Base-by-base conservation (phyloP, 306 rosid species). In the Carpinus fangiana region DNA sequence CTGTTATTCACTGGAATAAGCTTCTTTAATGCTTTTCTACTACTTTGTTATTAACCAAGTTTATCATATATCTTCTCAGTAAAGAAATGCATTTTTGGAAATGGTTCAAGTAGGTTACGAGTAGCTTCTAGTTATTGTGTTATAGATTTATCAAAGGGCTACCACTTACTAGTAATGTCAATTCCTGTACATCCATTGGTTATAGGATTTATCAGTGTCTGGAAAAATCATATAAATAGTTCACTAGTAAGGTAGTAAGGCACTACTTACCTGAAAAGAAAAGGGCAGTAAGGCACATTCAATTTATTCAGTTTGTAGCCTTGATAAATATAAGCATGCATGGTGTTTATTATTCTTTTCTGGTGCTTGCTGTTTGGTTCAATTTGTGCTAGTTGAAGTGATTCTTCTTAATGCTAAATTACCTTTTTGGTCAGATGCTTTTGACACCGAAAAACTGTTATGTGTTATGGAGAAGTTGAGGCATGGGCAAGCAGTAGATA, bases 401-500 rank as follows among this genome's bases (percentile, higher is more conserved):
- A 55, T 48, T 73, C 38, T 67, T 81, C 78, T 78, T 85, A 74
- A 79, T 48, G 41, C 52, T 28, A 74, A 81, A 36, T 60, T 74
- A 48, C 51, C 79, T 77, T 61, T 86, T 73, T 83, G 66, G 67
- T 83, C 93, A 96, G 99, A 96, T 85, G 96, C 99, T 62, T 96
- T 96, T 86, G 93, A 93, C 79, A 96, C 89, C 0, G 88, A 93
- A 87, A 71, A 89, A 82, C 90, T 96, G 68, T 82, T 96, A 75
- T 66, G 80, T 70, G 87, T 85, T 26, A 87, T 96, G 99, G 97
- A 90, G 72, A 89, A 89, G 84, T 88, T 96, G 94, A 93, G 80
- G 91, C 90, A 82, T 74, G 90, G 96, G 76, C 92, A 90, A 87
- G 93, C 97, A 71, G 99, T 93, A 79, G 96, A 96, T 88, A 90